Percentiles rank a stretch among this genome's conserved stretches.
Conservation (phyloP, 2,329 filamentous ascomycete genomes). For the Davidsoniella eucalypti region DNA sequence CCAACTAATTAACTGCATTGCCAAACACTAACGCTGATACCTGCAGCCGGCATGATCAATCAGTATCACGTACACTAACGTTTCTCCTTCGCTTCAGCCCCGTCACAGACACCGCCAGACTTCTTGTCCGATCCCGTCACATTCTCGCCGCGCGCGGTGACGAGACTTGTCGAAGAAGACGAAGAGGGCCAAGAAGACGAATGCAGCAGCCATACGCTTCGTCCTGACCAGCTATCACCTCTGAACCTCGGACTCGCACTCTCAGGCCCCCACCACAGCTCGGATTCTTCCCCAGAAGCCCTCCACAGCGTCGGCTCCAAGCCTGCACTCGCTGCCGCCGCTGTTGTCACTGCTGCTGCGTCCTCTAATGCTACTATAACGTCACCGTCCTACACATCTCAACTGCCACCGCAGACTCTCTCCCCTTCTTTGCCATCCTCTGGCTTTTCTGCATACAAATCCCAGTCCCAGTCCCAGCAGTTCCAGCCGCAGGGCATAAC, state of each 20-base stretch:
- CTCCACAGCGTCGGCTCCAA: background rate
- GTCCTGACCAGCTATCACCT: slow-evolving; percentile 19
- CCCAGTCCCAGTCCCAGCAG: background rate
- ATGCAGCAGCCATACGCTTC: slow-evolving; percentile 37
- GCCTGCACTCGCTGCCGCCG: background rate
- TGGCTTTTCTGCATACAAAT: background rate
- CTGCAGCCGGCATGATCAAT: no score
- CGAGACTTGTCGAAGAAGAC: slow-evolving; percentile 36
- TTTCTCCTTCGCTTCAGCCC: slow-evolving; percentile 24
- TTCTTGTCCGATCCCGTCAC: slow-evolving; percentile 35
- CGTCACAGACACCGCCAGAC: slow-evolving; percentile 43
- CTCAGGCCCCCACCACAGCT: background rate
- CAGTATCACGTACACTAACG: slow-evolving; percentile 7
- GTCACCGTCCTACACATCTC: background rate
- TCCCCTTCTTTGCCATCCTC: no score
- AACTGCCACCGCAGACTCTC: background rate
- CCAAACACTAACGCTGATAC: no score
- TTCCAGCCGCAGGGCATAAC: slow-evolving; percentile 1
- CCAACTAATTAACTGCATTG: no score
- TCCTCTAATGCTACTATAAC: background rate
- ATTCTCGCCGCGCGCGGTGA: slow-evolving; percentile 33
- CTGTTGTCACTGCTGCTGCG: background rate
- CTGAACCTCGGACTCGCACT: slow-evolving; percentile 1
- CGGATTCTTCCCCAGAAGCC: background rate
- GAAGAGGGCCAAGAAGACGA: slow-evolving; percentile 26